Base-by-base conservation (phyloP, 306 rosid species). In the Delonix regia region DNA sequence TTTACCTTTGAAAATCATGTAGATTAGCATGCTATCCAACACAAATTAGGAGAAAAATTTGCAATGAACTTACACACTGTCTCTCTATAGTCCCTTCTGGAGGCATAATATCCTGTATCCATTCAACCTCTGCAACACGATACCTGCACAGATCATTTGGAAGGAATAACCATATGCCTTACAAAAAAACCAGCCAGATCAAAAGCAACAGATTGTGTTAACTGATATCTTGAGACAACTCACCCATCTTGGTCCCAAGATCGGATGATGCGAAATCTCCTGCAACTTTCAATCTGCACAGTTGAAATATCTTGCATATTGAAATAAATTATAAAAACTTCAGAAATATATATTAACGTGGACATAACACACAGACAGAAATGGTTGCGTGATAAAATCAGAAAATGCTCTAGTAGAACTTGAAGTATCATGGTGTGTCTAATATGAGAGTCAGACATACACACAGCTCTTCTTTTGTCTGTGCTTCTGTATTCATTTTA, bases 191-290 rank as follows among this genome's bases (percentile, higher is more conserved):
- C 41, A 21, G 60, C 47, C 34, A 53, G 44, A 67, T 57, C 27
- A 47, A 56, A 33, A 30, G 64, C 22, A 30, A 72, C 68, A 75
- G 28, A 69, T 68, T 60, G 77, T 27, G 52, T 60, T 33, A 11
- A n/a, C 4, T 71, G 77, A 60, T 52, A 75, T 61, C 51, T 34
- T 74, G 38, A 67, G 80, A 55, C 71, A 77, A 80, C 97, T 64
- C 63, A 91, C 99, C 99, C 97, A 83, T 95, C 99, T 83, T 95
- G 99, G 83, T 91, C 91, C 97, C 86, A 84, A 65, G 94, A 88
- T 57, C 79, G 90, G 78, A 87, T 63, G 67, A 93, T 91, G 64
- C 79, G 89, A 83, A 93, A 88, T 82, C 99, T 84, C 81, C 98
- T 83, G 55, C 86, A 93, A 87, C 99, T 90, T 88, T 91, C 98